Conservation (phyloP, 768 basidiomycete species). For the Mycena indigotica region DNA sequence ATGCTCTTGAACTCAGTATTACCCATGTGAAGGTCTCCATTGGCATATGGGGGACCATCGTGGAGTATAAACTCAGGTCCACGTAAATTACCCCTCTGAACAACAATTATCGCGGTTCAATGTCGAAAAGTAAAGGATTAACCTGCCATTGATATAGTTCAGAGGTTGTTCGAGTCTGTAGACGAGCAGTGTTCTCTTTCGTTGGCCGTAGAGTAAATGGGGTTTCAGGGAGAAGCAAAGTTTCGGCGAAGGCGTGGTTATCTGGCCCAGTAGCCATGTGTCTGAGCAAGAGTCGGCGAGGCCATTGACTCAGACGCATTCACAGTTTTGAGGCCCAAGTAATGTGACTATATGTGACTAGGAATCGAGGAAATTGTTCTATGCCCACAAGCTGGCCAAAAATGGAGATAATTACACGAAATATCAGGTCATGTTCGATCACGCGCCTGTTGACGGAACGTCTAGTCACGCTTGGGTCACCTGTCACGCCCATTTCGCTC, state of each 20-base stretch:
- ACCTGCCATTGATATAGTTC: conserved; percentile 83
- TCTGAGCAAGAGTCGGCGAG: neutral
- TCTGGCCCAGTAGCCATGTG: conserved; percentile 5
- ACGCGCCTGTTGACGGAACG: neutral
- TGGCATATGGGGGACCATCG: conserved; percentile 97
- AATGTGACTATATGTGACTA: too few species aligned
- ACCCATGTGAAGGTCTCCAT: conserved; percentile 97
- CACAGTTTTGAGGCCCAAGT: neutral
- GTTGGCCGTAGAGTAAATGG: conserved; percentile 71
- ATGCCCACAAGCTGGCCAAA: too few species aligned
- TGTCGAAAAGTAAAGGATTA: neutral
- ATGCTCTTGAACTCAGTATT: conserved; percentile 3
- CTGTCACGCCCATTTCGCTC: neutral
- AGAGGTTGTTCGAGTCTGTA: conserved; percentile 65
- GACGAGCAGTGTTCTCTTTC: conserved; percentile 61
- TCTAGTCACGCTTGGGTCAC: neutral
- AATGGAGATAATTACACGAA: too few species aligned
- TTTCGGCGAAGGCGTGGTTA: conserved; percentile 50
- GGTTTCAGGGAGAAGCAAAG: conserved; percentile 83
- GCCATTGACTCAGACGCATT: conserved; percentile 3
- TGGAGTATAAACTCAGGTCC: conserved; percentile 83
- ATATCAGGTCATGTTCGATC: neutral
- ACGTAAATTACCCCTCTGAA: conserved; percentile 63
- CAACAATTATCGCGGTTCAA: conserved; percentile 3
- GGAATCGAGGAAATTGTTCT: too few species aligned